Evolutionary conservation across 164 flowering plant genomes (phyloP).

Genomic region (Hamamelis virginiana): DNA sequence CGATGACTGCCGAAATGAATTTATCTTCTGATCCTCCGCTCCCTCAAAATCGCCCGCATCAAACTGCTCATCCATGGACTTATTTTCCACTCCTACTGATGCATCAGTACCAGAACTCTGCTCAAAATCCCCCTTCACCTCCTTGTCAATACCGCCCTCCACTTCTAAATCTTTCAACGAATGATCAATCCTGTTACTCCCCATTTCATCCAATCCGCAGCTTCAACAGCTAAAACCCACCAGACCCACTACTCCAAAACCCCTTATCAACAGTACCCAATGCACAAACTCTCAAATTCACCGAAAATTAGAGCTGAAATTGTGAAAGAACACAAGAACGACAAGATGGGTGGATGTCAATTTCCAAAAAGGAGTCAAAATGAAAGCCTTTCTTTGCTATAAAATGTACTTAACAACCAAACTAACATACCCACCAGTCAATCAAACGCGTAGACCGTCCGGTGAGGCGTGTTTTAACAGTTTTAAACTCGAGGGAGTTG

Average conservation of each 20-base stretch:
- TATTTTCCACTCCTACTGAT: conserved; percentile 8
- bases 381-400: neutral
- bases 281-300: neutral
- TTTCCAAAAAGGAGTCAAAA: neutral
- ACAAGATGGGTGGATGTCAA: neutral
- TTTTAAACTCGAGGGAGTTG: neutral
- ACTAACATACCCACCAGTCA: neutral
- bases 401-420: neutral
- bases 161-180: conserved; percentile 7
- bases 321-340: neutral
- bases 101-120: conserved; percentile 10
- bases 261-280: conserved; percentile 3
- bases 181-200: conserved; percentile 32
- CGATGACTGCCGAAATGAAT: conserved; percentile 11
- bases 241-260: neutral
- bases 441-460: conserved; percentile 5
- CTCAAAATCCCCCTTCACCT: neutral
- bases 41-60: conserved; percentile 10
- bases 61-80: conserved; percentile 6
- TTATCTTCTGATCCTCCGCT: conserved; percentile 11
- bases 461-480: neutral
- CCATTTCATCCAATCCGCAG: conserved; percentile 29
- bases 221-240: conserved; percentile 7
- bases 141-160: conserved; percentile 16
- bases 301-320: neutral